phyloP scores from a whole-genome alignment of 148 eudicot genomes.

The Fagopyrum tataricum region DNA sequence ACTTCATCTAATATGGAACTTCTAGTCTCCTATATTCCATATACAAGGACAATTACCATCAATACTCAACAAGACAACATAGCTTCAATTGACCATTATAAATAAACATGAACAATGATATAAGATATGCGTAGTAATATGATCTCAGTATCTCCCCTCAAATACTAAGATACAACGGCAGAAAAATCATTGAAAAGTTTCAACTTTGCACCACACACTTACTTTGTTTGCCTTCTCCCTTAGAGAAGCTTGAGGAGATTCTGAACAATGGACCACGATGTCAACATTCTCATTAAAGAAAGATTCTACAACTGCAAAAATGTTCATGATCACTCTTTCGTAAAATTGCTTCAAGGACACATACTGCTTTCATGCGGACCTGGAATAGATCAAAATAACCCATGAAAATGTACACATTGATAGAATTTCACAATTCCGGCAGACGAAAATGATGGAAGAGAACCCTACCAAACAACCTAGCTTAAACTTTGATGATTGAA shows the following conservation, averaged over 20 bases:
- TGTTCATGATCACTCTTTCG: constrained; percentile 68
- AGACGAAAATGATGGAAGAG: not conserved
- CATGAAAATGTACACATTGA: constrained; percentile 9
- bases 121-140: not conserved
- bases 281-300: constrained; percentile 65
- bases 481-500: not conserved
- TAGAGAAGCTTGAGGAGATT: constrained; percentile 93
- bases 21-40: not conserved
- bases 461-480: not conserved
- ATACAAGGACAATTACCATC: not conserved
- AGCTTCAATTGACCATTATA: not conserved
- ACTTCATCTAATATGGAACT: not conserved
- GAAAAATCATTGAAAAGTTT: not conserved
- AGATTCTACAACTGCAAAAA: constrained; percentile 47
- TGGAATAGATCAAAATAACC: constrained; percentile 26
- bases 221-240: constrained; percentile 86
- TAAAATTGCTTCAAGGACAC: constrained; percentile 90
- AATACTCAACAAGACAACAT: not conserved
- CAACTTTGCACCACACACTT: constrained; percentile 15
- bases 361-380: constrained; percentile 88
- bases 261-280: constrained; percentile 59
- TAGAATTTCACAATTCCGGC: not conserved
- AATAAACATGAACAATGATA: not conserved
- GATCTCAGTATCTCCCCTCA: not conserved
- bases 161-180: not conserved